Conservation (phyloP, 108 stramenopile genomes). For the Cyclotella kingstonii region DNA sequence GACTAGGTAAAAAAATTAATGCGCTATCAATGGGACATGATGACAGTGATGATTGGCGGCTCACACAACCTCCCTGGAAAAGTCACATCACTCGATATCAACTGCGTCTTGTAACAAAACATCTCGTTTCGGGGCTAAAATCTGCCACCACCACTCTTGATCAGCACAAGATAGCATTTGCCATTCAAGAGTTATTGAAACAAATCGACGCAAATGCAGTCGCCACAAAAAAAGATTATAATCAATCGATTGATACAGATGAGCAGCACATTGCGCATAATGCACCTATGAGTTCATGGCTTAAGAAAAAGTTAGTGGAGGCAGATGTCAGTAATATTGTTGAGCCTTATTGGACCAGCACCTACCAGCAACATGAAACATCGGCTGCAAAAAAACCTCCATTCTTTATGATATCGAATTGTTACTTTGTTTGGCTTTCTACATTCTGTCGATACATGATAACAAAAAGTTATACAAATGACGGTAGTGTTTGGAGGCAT, state of each 20-base stretch:
- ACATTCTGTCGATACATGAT: constrained; percentile 55
- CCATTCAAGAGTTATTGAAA: constrained; percentile 78
- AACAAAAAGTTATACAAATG: constrained; percentile 44
- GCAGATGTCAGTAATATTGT: constrained; percentile 65
- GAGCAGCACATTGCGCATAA: no score
- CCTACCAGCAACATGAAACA: constrained; percentile 62
- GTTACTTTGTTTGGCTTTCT: constrained; percentile 74
- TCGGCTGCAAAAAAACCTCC: constrained; percentile 53
- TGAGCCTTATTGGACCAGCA: constrained; percentile 82
- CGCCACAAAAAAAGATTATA: constrained; percentile 13
- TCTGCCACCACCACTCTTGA: constrained; percentile 63
- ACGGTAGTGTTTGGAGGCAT: constrained; percentile 59
- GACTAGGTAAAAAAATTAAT: constrained; percentile 49
- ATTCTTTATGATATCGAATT: constrained; percentile 57
- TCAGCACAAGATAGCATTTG: constrained; percentile 81
- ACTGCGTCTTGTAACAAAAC: constrained; percentile 70
- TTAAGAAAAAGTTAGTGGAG: constrained; percentile 56
- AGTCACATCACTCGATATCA: constrained; percentile 54
- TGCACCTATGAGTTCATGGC: constrained; percentile 61
- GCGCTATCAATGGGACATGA: constrained; percentile 31
- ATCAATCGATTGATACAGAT: no score
- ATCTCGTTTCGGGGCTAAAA: constrained; percentile 70
- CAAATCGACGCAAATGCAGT: constrained; percentile 44
- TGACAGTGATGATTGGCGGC: constrained; percentile 51
- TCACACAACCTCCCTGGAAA: constrained; percentile 81